Evolutionary conservation across 1,139 yeast species (phyloP), one percentile per base, ranked within the genome.

Genomic region (Eremothecium coryli): DNA sequence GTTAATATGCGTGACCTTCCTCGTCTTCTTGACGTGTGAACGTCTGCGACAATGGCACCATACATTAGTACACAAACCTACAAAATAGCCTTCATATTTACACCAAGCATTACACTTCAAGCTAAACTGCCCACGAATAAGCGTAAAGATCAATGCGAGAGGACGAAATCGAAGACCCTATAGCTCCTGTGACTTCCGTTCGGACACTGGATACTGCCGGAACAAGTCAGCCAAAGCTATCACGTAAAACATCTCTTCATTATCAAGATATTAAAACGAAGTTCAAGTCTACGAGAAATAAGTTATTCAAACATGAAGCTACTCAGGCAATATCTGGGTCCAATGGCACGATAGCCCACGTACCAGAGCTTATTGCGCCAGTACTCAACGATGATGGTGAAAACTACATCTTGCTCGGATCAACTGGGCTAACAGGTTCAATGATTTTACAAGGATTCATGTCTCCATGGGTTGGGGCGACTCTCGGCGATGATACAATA

Each of bases 381-480:
- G 14, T 11, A 17, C 22, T 27, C 14, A 27, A 27, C 30, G 22
- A 29, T n/a, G 9, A 16, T 4, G 30, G 30, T 10, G 33, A 29
- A 9, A 32, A 29, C 21, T 12, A 10, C 17, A n/a, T 32, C 5
- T n/a, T 32, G 11, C 27, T 37, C 4, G 40, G 40, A 9, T 18
- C 36, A 4, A 37, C 40, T 4, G 38, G 40, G 5, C 26, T 35
- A n/a, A 35, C 38, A 7, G 40, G 40, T 2, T 11, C 27, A 6
- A 14, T 20, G 3, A 28, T 37, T 8, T 14, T 35, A 10, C 21
- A 37, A 12, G 20, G 26, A 6, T 12, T 35, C 13, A 20, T 24
- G 11, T 26, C 32, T 13, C 40, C 40, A 11, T 37, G 40, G 40
- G 13, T 31, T 3, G 32, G 36, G 32, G 28, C 30, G 25, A 9